These are phyloP conservation scores for Cladosporium cucumerinum DNA, from an alignment of 2,329 filamentous ascomycete genomes.

Conservation along the genomic window DNA sequence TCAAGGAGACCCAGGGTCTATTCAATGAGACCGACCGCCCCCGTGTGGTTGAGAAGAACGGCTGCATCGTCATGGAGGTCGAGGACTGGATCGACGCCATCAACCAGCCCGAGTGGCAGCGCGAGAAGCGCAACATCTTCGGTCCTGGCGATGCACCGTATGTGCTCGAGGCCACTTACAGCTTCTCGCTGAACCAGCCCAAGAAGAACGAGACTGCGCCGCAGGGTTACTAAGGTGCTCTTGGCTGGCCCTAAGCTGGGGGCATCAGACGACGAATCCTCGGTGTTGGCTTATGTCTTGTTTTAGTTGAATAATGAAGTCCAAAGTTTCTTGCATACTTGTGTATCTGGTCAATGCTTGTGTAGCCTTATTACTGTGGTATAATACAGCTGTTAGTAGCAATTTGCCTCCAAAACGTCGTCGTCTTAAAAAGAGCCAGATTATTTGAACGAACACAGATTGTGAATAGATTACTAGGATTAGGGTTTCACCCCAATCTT, in stretches of 20 bases:
- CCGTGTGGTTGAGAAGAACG: conserved; percentile 67
- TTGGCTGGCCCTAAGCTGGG: neutral
- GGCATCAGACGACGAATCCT: neutral
- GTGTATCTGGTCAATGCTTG: neutral
- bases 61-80: conserved; percentile 86
- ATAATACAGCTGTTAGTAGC: neutral
- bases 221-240: neutral
- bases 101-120: conserved; percentile 88
- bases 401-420: neutral
- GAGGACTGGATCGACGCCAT: conserved; percentile 93
- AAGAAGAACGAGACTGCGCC: conserved; percentile 8
- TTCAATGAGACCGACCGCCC: conserved; percentile 53
- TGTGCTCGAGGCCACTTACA: conserved; percentile 44
- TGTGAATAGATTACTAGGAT: neutral
- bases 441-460: too few species aligned
- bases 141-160: conserved; percentile 44
- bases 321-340: neutral
- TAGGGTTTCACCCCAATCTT: neutral
- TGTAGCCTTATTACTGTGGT: neutral
- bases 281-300: neutral
- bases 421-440: neutral
- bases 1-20: conserved; percentile 69
- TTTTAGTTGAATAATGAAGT: neutral
- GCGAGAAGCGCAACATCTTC: conserved; percentile 53
- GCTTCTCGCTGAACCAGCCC: conserved; percentile 38